phyloP scores from a whole-genome alignment of 75 land plant species.

The Chamaecyparis obtusa region DNA sequence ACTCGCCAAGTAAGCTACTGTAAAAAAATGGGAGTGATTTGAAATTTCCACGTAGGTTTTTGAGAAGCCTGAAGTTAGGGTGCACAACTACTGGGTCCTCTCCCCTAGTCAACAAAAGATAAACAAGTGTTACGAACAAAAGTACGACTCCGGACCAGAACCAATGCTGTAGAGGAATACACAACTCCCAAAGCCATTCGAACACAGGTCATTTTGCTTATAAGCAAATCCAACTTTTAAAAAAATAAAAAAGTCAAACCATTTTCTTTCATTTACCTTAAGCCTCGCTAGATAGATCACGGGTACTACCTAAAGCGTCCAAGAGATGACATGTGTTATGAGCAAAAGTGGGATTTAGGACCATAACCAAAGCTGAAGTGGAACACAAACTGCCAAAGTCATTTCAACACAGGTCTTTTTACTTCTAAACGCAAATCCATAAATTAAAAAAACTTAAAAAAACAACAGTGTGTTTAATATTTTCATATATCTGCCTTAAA shows the following conservation, averaged over 20 bases:
- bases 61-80: no score
- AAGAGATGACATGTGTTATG: not conserved
- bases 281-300: no score
- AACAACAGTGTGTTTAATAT: not conserved
- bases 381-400: not conserved
- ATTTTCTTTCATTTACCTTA: no score
- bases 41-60: no score
- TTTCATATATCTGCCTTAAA: not conserved
- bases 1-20: no score
- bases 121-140: not conserved
- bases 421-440: not conserved
- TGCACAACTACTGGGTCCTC: no score
- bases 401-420: not conserved
- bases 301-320: no score
- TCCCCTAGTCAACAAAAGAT: not conserved
- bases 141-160: not conserved
- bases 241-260: no score
- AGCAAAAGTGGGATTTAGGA: not conserved
- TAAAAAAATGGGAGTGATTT: no score
- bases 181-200: not conserved
- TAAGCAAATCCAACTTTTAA: no score
- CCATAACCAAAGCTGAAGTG: not conserved
- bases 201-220: not conserved
- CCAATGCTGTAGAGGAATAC: not conserved
- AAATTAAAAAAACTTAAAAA: no score